Base-by-base conservation (phyloP, 148 eudicot genomes). In the Rhododendron ovatum region DNA sequence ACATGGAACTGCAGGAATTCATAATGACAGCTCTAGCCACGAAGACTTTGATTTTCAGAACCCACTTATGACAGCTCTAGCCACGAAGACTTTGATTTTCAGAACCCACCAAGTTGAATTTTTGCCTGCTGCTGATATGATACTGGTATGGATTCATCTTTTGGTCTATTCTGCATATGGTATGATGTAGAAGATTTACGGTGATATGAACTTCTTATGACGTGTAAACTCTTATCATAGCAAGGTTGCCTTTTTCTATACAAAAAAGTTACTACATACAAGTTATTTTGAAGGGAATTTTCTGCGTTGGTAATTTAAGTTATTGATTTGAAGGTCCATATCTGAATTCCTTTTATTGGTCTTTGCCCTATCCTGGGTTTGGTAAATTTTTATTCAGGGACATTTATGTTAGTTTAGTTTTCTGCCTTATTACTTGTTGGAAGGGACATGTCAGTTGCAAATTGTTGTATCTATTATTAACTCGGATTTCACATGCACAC, bases 91-190 rank as follows among this genome's bases (percentile, higher is more conserved):
- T 69, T 96, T 95, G 76, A 85, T 95, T 85, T 93, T 92, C 43
- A 98, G 94, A 85, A 97, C 98, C 51, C 99, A 97, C 91, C 99
- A 97, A 93, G 98, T 97, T 87, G 99, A 97, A 63, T 97, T 93
- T 90, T 89, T 97, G 86, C 98, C 99, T 18, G 92, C 94, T 33
- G 98, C 95, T 88, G 98, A 95, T 89, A 79, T 93, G 85, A 95
- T 97, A 90, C 84, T 97, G 99, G 99, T 97, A 94, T 76, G 89
- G 24, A 48, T 79, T 75, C 50, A 10, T 80, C 61, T 78, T 81
- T 82, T 18, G 28, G 69, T 57, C 41, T 43, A 43, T 35, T 80
- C 55, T 78, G 15, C 30, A 33, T 84, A 18, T 39, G 47, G 87
- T 37, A 47, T 86, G 50, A 30, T 1, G 28, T 45, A 17, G 48